Evolutionary conservation across 2,329 filamentous ascomycete genomes (phyloP).

Genomic region (Lasiodiplodia sp.): DNA sequence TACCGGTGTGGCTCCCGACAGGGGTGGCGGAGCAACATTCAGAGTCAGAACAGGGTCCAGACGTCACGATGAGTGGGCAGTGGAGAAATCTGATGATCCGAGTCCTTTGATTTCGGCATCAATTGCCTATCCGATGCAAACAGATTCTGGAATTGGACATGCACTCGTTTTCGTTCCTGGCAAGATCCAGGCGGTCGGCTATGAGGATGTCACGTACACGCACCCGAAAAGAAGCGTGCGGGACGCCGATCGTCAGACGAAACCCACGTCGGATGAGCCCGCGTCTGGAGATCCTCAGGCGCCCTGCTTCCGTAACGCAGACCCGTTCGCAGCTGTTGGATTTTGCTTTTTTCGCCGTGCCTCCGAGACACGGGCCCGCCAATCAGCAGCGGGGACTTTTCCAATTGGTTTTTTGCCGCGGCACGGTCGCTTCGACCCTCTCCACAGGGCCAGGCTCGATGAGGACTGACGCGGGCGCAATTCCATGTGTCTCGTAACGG

Average conservation of each 20-base stretch:
- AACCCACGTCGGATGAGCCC: slow-evolving; percentile 14
- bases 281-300: slow-evolving; percentile 22
- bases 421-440: slow-evolving; percentile 11
- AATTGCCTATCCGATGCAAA: not conserved
- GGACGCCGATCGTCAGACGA: slow-evolving; percentile 7
- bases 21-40: not conserved
- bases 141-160: not conserved
- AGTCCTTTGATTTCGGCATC: slow-evolving; percentile 12
- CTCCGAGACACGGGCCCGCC: not conserved
- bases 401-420: slow-evolving; percentile 4
- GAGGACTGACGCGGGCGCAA: not conserved
- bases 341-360: slow-evolving; percentile 2
- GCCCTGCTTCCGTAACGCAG: slow-evolving; percentile 1
- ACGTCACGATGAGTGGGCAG: slow-evolving; percentile 14
- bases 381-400: not conserved
- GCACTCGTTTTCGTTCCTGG: not conserved
- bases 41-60: slow-evolving; percentile 19
- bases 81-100: slow-evolving; percentile 9
- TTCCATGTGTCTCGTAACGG: slow-evolving; percentile 6
- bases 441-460: slow-evolving; percentile 1
- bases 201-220: slow-evolving; percentile 11
- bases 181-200: slow-evolving; percentile 1
- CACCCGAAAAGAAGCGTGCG: slow-evolving; percentile 15
- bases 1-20: not conserved
- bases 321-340: slow-evolving; percentile 1